Conservation (phyloP, 1,284 basidiomycete species). For the Ustilago trichophora region DNA sequence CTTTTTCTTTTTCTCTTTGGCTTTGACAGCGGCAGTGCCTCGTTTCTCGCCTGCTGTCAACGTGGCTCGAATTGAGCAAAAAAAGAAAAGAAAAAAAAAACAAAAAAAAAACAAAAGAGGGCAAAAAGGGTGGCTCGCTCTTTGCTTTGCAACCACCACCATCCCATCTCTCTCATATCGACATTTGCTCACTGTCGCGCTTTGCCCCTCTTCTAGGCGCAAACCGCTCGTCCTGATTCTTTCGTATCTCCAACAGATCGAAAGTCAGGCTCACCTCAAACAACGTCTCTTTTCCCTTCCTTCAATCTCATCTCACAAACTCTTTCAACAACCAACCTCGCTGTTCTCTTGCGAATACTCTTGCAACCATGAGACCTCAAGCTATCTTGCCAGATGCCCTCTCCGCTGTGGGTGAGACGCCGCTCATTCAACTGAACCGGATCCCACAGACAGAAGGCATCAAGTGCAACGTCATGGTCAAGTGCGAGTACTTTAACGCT, state of each 20-base stretch:
- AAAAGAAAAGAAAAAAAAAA: no score
- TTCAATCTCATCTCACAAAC: background rate
- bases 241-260: slow-evolving; percentile 53
- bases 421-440: slow-evolving; percentile 84
- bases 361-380: slow-evolving; percentile 40
- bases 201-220: slow-evolving; percentile 36
- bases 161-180: slow-evolving; percentile 8
- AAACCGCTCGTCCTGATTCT: slow-evolving; percentile 40
- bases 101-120: no score
- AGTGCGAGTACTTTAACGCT: slow-evolving; percentile 87
- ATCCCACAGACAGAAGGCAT: slow-evolving; percentile 79
- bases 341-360: background rate
- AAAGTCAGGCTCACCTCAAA: slow-evolving; percentile 37
- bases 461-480: slow-evolving; percentile 90
- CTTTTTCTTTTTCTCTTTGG: no score
- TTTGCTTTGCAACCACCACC: slow-evolving; percentile 14
- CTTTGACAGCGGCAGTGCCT: slow-evolving; percentile 5
- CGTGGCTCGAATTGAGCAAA: no score
- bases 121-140: no score
- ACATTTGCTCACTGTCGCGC: slow-evolving; percentile 10
- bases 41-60: slow-evolving; percentile 1
- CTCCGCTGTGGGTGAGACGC: slow-evolving; percentile 87
- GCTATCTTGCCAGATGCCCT: slow-evolving; percentile 71
- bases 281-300: background rate
- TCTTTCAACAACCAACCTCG: background rate